Conservation (phyloP, 1,284 basidiomycete genomes). For the Tilletia walkeri region DNA sequence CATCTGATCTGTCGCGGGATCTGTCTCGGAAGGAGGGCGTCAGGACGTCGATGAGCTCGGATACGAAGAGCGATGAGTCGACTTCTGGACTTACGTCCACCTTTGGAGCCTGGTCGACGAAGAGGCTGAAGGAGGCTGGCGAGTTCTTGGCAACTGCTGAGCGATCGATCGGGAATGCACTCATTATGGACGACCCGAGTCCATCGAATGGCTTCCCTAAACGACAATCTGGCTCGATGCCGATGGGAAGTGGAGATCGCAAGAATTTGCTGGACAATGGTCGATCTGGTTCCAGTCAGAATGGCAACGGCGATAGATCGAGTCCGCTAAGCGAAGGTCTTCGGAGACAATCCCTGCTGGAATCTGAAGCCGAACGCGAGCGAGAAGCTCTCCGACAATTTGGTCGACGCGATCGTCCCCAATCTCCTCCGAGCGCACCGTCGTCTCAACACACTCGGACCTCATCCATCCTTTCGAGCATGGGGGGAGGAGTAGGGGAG, state of each 20-base stretch:
- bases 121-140: conserved; percentile 9
- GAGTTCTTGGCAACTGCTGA: conserved; percentile 4
- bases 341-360: neutral
- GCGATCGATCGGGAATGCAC: conserved; percentile 12
- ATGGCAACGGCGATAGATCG: neutral
- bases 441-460: neutral
- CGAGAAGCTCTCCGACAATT: neutral
- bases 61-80: neutral
- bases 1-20: neutral
- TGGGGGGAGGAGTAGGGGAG: neutral
- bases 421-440: neutral
- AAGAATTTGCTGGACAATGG: neutral
- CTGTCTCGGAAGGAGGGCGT: neutral
- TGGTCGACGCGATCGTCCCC: neutral
- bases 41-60: neutral
- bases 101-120: conserved; percentile 3
- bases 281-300: neutral
- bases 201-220: neutral
- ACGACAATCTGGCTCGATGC: neutral
- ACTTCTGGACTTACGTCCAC: neutral
- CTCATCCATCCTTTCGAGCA: neutral
- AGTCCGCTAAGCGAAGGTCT: too few species aligned
- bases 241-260: neutral
- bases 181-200: neutral
- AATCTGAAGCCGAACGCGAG: neutral